Evolutionary conservation across 2,329 filamentous ascomycete genomes (phyloP).

Genomic region (Alternaria sp.): DNA sequence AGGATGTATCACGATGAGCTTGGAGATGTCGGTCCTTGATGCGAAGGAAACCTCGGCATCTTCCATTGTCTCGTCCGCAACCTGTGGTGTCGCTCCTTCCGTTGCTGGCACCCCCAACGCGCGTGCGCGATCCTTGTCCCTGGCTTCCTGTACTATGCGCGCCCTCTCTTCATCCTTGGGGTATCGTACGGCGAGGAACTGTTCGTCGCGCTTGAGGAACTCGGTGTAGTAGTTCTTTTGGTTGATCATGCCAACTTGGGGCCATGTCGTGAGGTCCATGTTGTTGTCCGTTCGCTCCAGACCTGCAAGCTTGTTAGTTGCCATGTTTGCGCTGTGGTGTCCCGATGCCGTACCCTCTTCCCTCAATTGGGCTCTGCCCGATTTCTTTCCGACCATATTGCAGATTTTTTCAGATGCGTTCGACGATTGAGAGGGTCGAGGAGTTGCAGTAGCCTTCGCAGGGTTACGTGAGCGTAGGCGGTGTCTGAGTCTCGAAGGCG

Average conservation of each 20-base stretch:
- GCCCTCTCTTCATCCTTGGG: constrained; percentile 88
- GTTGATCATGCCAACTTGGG: constrained; percentile 90
- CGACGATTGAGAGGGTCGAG: background rate
- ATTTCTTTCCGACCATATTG: constrained; percentile 71
- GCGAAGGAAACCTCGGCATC: constrained; percentile 37
- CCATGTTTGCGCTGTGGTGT: background rate
- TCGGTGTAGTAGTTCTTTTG: constrained; percentile 98
- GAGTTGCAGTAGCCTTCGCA: background rate
- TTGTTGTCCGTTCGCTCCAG: constrained; percentile 97
- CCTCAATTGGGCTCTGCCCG: constrained; percentile 65
- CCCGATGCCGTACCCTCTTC: constrained; percentile 59
- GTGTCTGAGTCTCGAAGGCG: background rate
- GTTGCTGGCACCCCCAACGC: constrained; percentile 70
- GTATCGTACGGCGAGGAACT: constrained; percentile 85
- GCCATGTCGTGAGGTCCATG: constrained; percentile 95
- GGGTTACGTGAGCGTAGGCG: background rate
- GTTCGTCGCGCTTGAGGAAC: constrained; percentile 97
- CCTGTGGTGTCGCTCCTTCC: constrained; percentile 32
- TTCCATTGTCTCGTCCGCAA: constrained; percentile 38
- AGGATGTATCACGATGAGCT: constrained; percentile 92
- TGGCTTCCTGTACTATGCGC: constrained; percentile 81
- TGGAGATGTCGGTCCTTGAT: constrained; percentile 71
- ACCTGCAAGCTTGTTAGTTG: constrained; percentile 60
- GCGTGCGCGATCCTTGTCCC: constrained; percentile 84
- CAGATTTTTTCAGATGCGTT: background rate